Evolutionary conservation across 2,329 filamentous ascomycete species (phyloP).

Genomic region (Pyrenochaeta sp.): DNA sequence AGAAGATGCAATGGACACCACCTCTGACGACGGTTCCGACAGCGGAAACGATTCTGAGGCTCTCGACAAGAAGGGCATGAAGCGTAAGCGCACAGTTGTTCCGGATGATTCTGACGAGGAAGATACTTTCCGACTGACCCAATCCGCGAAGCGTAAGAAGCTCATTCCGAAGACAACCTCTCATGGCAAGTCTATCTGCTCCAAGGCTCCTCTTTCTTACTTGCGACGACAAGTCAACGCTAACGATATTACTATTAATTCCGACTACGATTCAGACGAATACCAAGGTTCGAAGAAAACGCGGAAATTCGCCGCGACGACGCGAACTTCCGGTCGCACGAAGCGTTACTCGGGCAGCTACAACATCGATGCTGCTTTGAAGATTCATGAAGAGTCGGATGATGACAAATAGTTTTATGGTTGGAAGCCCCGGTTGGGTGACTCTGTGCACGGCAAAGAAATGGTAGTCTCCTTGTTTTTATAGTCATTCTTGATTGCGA

Average conservation of each 20-base stretch:
- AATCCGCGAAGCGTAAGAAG: constrained; percentile 3
- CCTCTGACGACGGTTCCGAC: not conserved
- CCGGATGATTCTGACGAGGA: not conserved
- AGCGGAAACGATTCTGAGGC: not conserved
- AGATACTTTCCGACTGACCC: not conserved
- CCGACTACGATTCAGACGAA: constrained; percentile 7
- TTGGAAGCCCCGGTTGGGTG: too few species aligned
- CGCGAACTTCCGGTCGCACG: constrained; percentile 8
- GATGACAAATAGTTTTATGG: not conserved
- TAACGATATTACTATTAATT: constrained; percentile 8
- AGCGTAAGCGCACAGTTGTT: not conserved
- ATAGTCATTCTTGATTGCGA: too few species aligned
- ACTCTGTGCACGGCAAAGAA: too few species aligned
- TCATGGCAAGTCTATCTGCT: not conserved
- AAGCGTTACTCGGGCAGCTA: constrained; percentile 1
- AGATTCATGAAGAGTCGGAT: constrained; percentile 1
- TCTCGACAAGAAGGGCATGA: not conserved
- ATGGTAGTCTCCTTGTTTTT: too few species aligned
- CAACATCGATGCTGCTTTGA: not conserved
- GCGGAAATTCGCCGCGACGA: not conserved
- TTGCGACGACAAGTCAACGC: not conserved
- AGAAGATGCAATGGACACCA: constrained; percentile 1
- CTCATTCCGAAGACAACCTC: not conserved
- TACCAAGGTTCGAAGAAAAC: constrained; percentile 10
- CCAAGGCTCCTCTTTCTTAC: not conserved